phyloP scores from a whole-genome alignment of 2,329 filamentous ascomycete genomes.

The Bipolaris sorokiniana region DNA sequence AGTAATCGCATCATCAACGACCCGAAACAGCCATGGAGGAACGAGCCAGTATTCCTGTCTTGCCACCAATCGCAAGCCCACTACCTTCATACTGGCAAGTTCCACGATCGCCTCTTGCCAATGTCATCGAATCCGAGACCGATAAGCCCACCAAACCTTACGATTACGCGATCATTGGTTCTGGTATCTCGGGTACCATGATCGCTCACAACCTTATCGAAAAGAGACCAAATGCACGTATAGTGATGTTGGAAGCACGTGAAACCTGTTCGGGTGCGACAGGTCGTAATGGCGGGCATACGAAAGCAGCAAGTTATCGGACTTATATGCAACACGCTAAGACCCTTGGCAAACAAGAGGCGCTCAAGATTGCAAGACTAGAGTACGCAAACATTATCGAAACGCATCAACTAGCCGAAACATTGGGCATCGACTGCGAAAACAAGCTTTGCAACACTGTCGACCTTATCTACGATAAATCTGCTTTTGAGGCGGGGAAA shows the following conservation, averaged over 20 bases:
- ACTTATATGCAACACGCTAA: conserved; percentile 58
- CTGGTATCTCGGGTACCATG: conserved; percentile 50
- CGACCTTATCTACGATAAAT: conserved; percentile 62
- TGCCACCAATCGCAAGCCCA: conserved; percentile 41
- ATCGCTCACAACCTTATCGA: conserved; percentile 47
- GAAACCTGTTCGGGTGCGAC: conserved; percentile 50
- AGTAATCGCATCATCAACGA: too few species aligned
- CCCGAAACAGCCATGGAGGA: conserved; percentile 32
- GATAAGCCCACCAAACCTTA: conserved; percentile 29
- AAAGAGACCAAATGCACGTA: conserved; percentile 13
- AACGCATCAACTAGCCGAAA: conserved; percentile 61
- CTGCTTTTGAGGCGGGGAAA: conserved; percentile 38
- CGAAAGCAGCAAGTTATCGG: conserved; percentile 59
- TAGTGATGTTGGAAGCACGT: conserved; percentile 51
- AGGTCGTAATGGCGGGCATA: conserved; percentile 56
- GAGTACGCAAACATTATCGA: conserved; percentile 57
- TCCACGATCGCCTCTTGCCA: conserved; percentile 47
- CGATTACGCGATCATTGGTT: conserved; percentile 49
- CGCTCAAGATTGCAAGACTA: conserved; percentile 52
- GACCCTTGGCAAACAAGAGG: conserved; percentile 56
- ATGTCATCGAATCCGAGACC: conserved; percentile 37
- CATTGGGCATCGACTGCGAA: conserved; percentile 55
- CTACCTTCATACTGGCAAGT: conserved; percentile 52
- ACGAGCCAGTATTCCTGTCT: conserved; percentile 38
- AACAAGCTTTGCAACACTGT: conserved; percentile 60